Conservation (phyloP, 192 early-diverging fungal genomes). For the Mortierella antarctica region DNA sequence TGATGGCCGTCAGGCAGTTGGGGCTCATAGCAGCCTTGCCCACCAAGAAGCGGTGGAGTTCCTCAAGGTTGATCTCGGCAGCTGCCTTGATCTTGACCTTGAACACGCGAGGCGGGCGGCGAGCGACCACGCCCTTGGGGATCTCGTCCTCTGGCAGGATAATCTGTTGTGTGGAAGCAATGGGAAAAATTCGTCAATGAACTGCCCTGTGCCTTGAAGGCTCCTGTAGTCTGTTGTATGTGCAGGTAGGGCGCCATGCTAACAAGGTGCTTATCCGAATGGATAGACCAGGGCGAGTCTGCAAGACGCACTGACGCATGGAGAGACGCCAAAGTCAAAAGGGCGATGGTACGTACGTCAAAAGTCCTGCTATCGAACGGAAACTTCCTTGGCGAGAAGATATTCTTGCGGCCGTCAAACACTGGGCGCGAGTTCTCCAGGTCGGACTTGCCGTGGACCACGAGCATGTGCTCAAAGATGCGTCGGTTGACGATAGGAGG, state of each 20-base stretch:
- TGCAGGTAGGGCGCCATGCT: neutral
- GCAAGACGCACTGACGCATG: neutral
- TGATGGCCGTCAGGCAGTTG: slow-evolving; percentile 64
- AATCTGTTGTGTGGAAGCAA: slow-evolving; percentile 43
- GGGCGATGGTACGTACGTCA: slow-evolving; percentile 52
- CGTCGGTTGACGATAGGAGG: slow-evolving; percentile 80
- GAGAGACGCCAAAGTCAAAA: neutral
- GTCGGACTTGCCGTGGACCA: slow-evolving; percentile 57
- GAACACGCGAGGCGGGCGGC: slow-evolving; percentile 66
- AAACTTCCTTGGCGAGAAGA: slow-evolving; percentile 71
- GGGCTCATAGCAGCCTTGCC: slow-evolving; percentile 54
- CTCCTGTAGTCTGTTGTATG: neutral
- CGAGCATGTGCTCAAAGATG: slow-evolving; percentile 77
- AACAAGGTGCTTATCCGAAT: no score
- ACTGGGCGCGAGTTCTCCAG: slow-evolving; percentile 75
- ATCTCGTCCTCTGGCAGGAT: slow-evolving; percentile 57
- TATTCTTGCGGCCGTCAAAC: slow-evolving; percentile 88
- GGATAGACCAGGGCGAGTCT: no score
- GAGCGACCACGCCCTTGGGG: slow-evolving; percentile 9
- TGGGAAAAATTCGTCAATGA: neutral
- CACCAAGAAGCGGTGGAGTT: slow-evolving; percentile 64
- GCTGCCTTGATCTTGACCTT: slow-evolving; percentile 74
- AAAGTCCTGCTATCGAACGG: slow-evolving; percentile 69
- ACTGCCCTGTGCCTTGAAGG: no score
- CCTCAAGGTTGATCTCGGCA: slow-evolving; percentile 73